Conservation (phyloP, 2,329 filamentous ascomycete species). For the Eutypa lata region DNA sequence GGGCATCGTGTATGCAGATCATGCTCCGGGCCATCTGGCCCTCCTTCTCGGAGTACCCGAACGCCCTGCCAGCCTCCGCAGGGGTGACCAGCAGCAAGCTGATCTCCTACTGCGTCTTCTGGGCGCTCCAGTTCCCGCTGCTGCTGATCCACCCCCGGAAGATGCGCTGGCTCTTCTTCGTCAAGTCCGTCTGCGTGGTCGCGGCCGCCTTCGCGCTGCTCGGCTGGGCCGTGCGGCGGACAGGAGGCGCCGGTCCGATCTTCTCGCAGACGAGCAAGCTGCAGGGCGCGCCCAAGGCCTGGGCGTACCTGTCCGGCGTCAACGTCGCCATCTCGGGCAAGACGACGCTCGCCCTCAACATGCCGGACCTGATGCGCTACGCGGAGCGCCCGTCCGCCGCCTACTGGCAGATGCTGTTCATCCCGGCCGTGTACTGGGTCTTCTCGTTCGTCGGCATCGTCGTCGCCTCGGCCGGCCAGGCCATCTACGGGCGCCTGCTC, state of each 20-base stretch:
- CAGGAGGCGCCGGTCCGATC: conserved; percentile 19
- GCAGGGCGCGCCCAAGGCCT: conserved; percentile 5
- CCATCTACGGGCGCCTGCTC: conserved; percentile 3
- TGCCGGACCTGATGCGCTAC: conserved; percentile 6
- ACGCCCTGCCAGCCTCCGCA: conserved; percentile 3
- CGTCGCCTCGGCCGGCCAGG: conserved; percentile 6
- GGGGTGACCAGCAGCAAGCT: conserved; percentile 50
- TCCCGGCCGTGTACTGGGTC: conserved; percentile 5
- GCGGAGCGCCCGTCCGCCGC: conserved; percentile 2
- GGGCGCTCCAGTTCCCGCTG: conserved; percentile 46
- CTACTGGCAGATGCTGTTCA: conserved; percentile 9
- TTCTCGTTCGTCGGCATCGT: conserved; percentile 6
- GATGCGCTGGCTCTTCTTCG: conserved; percentile 44
- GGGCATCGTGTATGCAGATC: conserved; percentile 4
- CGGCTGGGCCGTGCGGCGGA: conserved; percentile 19
- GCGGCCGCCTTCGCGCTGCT: conserved; percentile 28
- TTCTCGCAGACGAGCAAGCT: conserved; percentile 10
- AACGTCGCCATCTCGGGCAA: conserved; percentile 9
- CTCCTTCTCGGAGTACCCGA: neutral
- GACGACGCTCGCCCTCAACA: conserved; percentile 7
- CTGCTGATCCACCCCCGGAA: conserved; percentile 48
- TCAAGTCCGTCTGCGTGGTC: conserved; percentile 33
- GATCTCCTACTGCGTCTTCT: conserved; percentile 49
- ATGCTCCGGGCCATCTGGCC: conserved; percentile 3
- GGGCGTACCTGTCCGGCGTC: conserved; percentile 13